Evolutionary conservation across 352 stramenopile genomes (phyloP).

Genomic region (Phytopythium litorale): DNA sequence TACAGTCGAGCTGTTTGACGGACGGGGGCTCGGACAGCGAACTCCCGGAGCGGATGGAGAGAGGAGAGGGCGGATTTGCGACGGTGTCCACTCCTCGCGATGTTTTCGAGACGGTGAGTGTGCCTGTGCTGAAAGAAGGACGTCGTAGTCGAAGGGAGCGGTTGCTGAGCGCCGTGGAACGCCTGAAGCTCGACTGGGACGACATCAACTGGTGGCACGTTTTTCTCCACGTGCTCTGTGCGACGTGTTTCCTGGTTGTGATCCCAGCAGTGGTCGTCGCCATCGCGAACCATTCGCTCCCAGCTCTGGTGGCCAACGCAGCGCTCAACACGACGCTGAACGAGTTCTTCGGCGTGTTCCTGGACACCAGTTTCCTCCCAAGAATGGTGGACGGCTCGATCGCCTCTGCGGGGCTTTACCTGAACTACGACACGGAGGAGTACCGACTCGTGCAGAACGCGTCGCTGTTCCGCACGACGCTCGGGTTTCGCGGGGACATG

Average conservation of each 20-base stretch:
- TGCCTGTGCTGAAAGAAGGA: neutral
- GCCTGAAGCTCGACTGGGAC: neutral
- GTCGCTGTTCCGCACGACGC: conserved; percentile 33
- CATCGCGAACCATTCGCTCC: conserved; percentile 9
- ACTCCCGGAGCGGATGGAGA: neutral
- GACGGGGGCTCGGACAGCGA: neutral
- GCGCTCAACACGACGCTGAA: conserved; percentile 26
- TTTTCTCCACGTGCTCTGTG: neutral
- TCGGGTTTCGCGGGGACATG: conserved; percentile 36
- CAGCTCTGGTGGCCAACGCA: conserved; percentile 14
- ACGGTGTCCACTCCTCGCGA: neutral
- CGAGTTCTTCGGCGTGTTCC: conserved; percentile 17
- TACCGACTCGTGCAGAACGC: conserved; percentile 7
- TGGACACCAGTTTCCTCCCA: conserved; percentile 16
- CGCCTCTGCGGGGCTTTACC: conserved; percentile 8
- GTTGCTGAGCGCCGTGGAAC: neutral
- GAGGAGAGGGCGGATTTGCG: neutral
- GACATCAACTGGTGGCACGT: neutral
- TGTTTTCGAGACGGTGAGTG: neutral
- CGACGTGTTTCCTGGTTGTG: conserved; percentile 9
- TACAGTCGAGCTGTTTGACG: neutral
- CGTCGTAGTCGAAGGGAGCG: neutral
- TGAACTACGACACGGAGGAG: conserved; percentile 16
- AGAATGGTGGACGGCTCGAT: conserved; percentile 11
- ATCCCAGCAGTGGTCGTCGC: conserved; percentile 10